Conservation (phyloP, 108 stramenopile species). For the Skeletonema grethae region DNA sequence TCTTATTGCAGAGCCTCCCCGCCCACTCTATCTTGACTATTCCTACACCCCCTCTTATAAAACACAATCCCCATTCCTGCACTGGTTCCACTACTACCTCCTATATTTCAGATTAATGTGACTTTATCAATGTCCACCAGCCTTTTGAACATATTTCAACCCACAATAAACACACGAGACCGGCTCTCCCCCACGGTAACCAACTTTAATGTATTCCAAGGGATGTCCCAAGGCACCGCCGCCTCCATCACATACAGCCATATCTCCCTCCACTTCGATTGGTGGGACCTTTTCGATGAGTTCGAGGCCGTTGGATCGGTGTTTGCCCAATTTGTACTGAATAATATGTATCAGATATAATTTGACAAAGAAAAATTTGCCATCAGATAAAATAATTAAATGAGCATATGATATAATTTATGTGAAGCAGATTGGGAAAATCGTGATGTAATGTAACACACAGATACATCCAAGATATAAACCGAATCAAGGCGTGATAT, state of each 20-base stretch:
- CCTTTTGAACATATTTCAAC: slow-evolving; percentile 60
- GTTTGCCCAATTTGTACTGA: slow-evolving; percentile 85
- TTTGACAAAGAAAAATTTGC: background rate
- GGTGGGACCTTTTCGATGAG: slow-evolving; percentile 83
- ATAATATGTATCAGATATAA: background rate
- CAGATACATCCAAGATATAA: background rate
- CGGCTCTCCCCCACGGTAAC: slow-evolving; percentile 59
- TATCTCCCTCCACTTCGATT: slow-evolving; percentile 89
- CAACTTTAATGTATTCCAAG: slow-evolving; percentile 89
- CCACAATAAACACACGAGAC: slow-evolving; percentile 82
- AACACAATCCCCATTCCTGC: background rate
- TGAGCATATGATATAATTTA: background rate
- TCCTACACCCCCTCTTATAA: slow-evolving; percentile 1
- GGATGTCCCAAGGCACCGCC: slow-evolving; percentile 97
- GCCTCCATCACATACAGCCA: slow-evolving; percentile 95
- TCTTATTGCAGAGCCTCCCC: background rate
- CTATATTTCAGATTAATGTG: background rate
- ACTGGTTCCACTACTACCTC: background rate
- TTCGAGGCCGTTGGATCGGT: slow-evolving; percentile 95
- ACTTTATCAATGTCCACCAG: slow-evolving; percentile 24
- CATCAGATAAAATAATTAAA: background rate
- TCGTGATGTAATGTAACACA: background rate
- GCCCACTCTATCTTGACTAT: background rate
- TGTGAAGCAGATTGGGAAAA: background rate
- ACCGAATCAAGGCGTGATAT: background rate